Conservation (phyloP, 768 basidiomycete genomes). For the Wakefieldia striispora region DNA sequence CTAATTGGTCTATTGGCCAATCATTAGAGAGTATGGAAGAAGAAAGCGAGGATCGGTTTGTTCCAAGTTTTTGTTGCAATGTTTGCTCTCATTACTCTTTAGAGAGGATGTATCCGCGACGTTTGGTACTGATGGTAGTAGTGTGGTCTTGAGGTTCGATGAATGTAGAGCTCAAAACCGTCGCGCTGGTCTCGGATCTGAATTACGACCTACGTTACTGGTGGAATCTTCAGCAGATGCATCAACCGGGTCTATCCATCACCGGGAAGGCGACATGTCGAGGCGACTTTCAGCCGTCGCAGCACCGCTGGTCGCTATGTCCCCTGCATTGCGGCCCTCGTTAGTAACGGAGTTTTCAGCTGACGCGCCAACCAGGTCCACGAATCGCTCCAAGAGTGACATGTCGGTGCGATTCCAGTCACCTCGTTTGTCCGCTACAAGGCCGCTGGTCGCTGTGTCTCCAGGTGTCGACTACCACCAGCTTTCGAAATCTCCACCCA, state of each 20-base stretch:
- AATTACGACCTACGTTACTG: not conserved
- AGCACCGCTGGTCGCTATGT: slow-evolving; percentile 2
- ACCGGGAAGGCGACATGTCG: not conserved
- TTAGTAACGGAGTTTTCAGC: not conserved
- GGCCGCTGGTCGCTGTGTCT: slow-evolving; percentile 2
- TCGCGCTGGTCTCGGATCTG: not conserved
- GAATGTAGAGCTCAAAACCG: not conserved
- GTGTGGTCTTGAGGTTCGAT: not conserved
- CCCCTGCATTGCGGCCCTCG: slow-evolving; percentile 1
- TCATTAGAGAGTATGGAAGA: not conserved
- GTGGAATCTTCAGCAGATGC: not conserved
- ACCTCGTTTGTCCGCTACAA: not conserved
- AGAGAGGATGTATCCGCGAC: slow-evolving; percentile 3
- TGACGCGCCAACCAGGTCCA: not conserved
- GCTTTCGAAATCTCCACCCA: too few relatives aligned
- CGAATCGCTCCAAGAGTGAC: not conserved
- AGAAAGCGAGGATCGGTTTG: slow-evolving; percentile 8
- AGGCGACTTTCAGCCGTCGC: not conserved
- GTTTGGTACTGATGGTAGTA: not conserved
- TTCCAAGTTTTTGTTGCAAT: not conserved
- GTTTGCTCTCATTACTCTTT: not conserved
- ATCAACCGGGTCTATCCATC: not conserved
- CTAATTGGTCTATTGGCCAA: not conserved
- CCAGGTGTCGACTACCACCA: not conserved
- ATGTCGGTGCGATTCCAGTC: not conserved